Evolutionary conservation across 2,329 filamentous ascomycete genomes (phyloP), one percentile per base, ranked within the genome.

Genomic region (Alternaria atra): DNA sequence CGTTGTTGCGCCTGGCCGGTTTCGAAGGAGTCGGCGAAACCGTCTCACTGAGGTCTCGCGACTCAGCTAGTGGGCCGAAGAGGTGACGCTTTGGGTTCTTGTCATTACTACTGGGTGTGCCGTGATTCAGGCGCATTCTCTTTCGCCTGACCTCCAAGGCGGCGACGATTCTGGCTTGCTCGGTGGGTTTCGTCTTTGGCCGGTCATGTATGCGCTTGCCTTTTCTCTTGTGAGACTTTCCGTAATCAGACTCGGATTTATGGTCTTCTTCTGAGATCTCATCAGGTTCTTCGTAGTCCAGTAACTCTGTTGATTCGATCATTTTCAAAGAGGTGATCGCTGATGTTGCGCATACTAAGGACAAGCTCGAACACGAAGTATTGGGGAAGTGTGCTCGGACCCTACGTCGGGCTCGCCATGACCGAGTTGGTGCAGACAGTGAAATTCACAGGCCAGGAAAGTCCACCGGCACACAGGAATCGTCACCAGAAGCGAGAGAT

Each of bases 1-100:
- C 3, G 13, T 13, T 15, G 3, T 9, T 43, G 17, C 8, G 8
- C 6, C 12, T 43, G 20, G 25, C 20, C 3, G 29, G 13, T 29
- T 29, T 25, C 2, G 46, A 40, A 15, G 32, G 46, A 25, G 46
- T 50, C 13, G 20, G 46, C 17, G 51, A 43, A 43, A 13, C 25
- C 37, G 12, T 25, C 17, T 30, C 29, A 9, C 27, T 34, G 25
- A 17, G 8, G 12, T 34, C 25, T 35, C 34, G 34, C 7, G 20
- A n/a, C 7, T 40, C 12, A 15, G 6, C 37, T 15, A 12, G 20
- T 7, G 35, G 17, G 5, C 44, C 54, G 10, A 42, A 56, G 13
- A 56, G 40, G 5, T 39, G 54, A 34, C 44, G 54, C 35, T 34
- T 56, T 13, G 44, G 54, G 13, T 56, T 39, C 15, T 39, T 50